Evolutionary conservation across 2,329 filamentous ascomycete genomes (phyloP).

Genomic region (Fusarium drepaniforme): DNA sequence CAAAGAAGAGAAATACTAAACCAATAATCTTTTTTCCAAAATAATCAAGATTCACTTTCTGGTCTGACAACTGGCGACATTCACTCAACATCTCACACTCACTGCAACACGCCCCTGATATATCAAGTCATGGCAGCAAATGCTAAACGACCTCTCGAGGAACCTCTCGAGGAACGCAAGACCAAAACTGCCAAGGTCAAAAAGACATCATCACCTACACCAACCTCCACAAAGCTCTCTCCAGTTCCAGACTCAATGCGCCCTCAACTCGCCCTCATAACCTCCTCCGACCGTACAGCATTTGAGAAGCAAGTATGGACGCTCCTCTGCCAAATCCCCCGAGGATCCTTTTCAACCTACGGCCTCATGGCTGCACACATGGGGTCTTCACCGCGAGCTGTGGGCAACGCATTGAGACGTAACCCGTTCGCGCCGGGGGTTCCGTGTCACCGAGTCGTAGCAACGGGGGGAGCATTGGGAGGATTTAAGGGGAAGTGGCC

Average conservation of each 20-base stretch:
- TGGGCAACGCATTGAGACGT: slow-evolving; percentile 80
- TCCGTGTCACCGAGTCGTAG: slow-evolving; percentile 85
- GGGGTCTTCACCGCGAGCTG: slow-evolving; percentile 78
- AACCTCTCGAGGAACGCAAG: slow-evolving; percentile 19
- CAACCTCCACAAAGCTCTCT: slow-evolving; percentile 2
- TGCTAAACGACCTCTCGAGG: slow-evolving; percentile 36
- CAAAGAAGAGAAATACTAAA: neutral
- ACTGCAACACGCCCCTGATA: neutral
- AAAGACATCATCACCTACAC: slow-evolving; percentile 6
- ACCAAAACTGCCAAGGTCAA: slow-evolving; percentile 27
- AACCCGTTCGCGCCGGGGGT: slow-evolving; percentile 89
- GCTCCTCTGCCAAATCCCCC: slow-evolving; percentile 81
- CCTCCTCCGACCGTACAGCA: slow-evolving; percentile 57
- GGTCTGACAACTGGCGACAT: neutral
- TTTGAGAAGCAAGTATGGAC: slow-evolving; percentile 77
- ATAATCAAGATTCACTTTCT: neutral
- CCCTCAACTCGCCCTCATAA: slow-evolving; percentile 59
- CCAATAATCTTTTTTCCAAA: neutral
- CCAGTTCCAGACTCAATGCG: slow-evolving; percentile 44
- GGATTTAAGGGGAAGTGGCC: slow-evolving; percentile 79
- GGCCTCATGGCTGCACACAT: slow-evolving; percentile 76
- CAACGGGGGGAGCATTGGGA: slow-evolving; percentile 77
- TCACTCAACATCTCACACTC: neutral
- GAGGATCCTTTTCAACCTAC: slow-evolving; percentile 83
- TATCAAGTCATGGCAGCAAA: slow-evolving; percentile 21